Evolutionary conservation across 129 eudicot genomes (phyloP).

Genomic region (Solidago caesia): DNA sequence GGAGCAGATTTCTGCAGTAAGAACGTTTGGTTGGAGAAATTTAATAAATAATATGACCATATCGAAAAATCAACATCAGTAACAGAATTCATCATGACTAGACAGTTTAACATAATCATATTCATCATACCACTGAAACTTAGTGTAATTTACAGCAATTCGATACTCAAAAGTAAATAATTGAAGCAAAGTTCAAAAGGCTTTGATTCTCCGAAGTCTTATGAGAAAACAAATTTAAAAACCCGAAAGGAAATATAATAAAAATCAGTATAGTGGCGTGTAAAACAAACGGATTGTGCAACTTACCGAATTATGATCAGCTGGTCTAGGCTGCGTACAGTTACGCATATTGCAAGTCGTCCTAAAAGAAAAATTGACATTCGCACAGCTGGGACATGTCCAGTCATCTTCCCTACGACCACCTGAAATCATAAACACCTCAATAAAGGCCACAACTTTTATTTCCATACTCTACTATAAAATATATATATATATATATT

Average conservation of each 20-base stretch:
- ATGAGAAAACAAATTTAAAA: too few species aligned
- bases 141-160: not conserved
- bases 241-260: too few species aligned
- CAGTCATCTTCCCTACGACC: conserved; percentile 97
- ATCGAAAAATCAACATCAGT: not conserved
- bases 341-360: conserved; percentile 96
- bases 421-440: conserved; percentile 51
- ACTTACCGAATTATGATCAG: conserved; percentile 87
- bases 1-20: conserved; percentile 72
- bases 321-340: conserved; percentile 94
- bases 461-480: not conserved
- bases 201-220: too few species aligned
- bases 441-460: not conserved
- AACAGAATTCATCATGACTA: conserved; percentile 1
- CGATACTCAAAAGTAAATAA: too few species aligned
- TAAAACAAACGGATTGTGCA: conserved; percentile 1
- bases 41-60: not conserved
- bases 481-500: too few species aligned
- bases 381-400: conserved; percentile 97
- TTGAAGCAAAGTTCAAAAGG: too few species aligned
- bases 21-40: conserved; percentile 7
- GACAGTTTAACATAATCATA: not conserved
- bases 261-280: not conserved
- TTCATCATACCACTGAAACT: not conserved
- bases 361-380: conserved; percentile 91